These are phyloP conservation scores for Houttuynia cordata DNA, from an alignment of 164 flowering plant species.

Conservation along the genomic window DNA sequence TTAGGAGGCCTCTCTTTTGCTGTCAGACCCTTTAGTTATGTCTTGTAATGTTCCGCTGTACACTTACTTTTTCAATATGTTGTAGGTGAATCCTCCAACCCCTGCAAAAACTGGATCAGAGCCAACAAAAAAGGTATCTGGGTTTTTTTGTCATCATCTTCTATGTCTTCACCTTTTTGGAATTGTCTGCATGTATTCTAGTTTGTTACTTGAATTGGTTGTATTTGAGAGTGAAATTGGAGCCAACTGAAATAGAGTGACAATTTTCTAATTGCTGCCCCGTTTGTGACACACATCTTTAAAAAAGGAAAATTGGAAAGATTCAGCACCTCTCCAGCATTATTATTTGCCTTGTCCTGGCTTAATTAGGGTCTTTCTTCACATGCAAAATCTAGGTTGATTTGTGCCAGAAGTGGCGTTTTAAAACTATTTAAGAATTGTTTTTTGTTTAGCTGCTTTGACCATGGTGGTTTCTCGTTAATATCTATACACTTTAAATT, in stretches of 20 bases:
- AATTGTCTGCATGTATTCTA: neutral
- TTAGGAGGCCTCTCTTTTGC: neutral
- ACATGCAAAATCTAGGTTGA: neutral
- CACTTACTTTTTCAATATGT: slow-evolving; percentile 5
- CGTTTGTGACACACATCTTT: no score
- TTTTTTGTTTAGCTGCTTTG: no score
- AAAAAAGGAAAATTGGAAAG: neutral
- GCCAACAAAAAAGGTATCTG: slow-evolving; percentile 49
- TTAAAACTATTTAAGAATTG: no score
- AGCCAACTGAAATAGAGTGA: neutral
- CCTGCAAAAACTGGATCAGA: slow-evolving; percentile 48
- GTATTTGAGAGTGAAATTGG: no score
- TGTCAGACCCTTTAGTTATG: neutral
- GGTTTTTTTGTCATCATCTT: neutral
- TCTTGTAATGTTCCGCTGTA: neutral
- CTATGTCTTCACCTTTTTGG: neutral
- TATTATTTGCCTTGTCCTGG: neutral
- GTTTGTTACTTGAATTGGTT: neutral
- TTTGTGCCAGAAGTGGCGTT: neutral
- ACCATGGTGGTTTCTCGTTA: no score
- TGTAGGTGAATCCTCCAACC: slow-evolving; percentile 44
- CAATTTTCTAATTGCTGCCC: no score
- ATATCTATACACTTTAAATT: no score
- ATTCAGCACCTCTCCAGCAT: neutral
- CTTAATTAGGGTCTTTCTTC: neutral